These are phyloP conservation scores for Orychophragmus violaceus DNA, from an alignment of 345 rosid species.

Conservation along the genomic window DNA sequence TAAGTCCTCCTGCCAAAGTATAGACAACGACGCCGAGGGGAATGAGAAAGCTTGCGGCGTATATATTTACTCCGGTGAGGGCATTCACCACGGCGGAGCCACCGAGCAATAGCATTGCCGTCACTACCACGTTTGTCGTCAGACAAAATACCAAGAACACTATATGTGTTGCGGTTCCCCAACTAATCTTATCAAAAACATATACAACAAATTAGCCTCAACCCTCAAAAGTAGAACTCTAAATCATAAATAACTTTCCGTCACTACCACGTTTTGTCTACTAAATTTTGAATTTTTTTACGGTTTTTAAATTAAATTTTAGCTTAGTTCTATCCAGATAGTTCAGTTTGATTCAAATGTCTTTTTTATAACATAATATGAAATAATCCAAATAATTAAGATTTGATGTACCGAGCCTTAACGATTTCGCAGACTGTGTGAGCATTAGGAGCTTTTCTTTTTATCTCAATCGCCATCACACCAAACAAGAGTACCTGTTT, in stretches of 20 bases:
- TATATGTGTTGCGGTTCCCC: slow-evolving; percentile 83
- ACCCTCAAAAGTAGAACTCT: neutral
- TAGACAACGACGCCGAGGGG: slow-evolving; percentile 88
- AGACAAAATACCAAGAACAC: slow-evolving; percentile 86
- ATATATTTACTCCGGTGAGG: slow-evolving; percentile 77
- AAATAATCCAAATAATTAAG: neutral
- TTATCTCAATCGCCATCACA: slow-evolving; percentile 91
- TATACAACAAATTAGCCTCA: neutral
- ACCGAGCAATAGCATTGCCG: slow-evolving; percentile 90
- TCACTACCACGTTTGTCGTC: slow-evolving; percentile 67
- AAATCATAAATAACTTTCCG: neutral
- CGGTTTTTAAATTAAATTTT: too few species aligned
- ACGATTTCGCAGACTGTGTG: slow-evolving; percentile 94
- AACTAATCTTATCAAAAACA: slow-evolving; percentile 37
- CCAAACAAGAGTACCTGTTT: slow-evolving; percentile 81
- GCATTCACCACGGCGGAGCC: slow-evolving; percentile 97
- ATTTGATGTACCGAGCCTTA: slow-evolving; percentile 62
- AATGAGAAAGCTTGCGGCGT: slow-evolving; percentile 85
- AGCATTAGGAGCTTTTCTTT: slow-evolving; percentile 90
- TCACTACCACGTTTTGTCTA: neutral
- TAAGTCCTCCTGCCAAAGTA: slow-evolving; percentile 90
- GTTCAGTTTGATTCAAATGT: neutral
- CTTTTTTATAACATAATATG: too few species aligned
- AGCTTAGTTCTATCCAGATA: neutral
- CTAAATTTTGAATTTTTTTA: neutral